Base-by-base conservation (phyloP, 371 early-diverging fungal species). In the Apophysomyces variabilis region DNA sequence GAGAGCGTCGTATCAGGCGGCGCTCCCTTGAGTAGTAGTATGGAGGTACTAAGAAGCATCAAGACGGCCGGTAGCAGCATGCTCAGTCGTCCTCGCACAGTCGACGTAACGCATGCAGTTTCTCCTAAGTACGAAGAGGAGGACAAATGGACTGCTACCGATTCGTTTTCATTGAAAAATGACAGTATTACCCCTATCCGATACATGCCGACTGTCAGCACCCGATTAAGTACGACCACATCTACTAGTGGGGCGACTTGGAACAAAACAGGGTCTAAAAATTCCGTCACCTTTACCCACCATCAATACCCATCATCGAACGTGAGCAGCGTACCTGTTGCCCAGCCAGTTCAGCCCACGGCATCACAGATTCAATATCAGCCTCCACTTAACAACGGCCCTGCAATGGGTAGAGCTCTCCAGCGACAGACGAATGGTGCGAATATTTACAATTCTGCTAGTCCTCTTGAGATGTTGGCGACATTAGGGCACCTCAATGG, bases 401-500 rank as follows among this genome's bases (percentile, higher is more conserved):
- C 1, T 13, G 46, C 16, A 6, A 18, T 13, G 16, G 3, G 12
- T 6, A 45, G 13, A 45, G n/a, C 13, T 6, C 6, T 45, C 46
- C 46, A 45, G 16, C 16, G n/a, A 5, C 8, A 45, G 6, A 45
- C 46, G 4, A 45, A 45, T 16, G n/a, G 16, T 13, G 16, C 46
- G 7, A 18, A 13, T 18, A 45, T 76, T n/a, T 82, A 82, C 36
- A 65, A 77, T 13, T 60, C 71, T 7, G 64, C 73, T 13, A 82
- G 82, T 65, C 82, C 82, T 1, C 43, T 82, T 26, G 82, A 82
- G 45, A 70, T 66, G 54, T 57, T 82, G 0, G 82, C 82, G 16
- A 67, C 77, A 1, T 47, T 82, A 14, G 78, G 79, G 6, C 70
- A 45, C 16, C 16, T 45, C 13, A 45, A 45, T 45, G 46, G 46